Base-by-base conservation (phyloP, 345 rosid genomes). In the Eucalyptus polybractea region DNA sequence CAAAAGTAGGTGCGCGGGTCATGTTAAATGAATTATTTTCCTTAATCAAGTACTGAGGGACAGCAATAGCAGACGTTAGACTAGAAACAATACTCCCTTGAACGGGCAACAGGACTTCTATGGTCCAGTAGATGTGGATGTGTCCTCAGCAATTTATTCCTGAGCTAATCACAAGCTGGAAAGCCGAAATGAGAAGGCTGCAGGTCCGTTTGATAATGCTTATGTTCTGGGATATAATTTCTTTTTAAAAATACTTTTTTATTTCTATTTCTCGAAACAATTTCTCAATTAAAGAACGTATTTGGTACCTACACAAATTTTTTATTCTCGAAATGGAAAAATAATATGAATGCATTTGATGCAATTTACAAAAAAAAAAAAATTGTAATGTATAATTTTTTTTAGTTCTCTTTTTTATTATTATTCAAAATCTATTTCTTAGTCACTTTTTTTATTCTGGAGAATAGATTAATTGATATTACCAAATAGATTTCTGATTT, bases 231-330 rank as follows among this genome's bases (percentile, higher is more conserved):
- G 56, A 51, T 7, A 51, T 51, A 7, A 51, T 51, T 51, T 51
- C 4, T 51, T 51, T 51, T 51, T 3, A 6, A 0, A 51, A 16
- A 17, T 51, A 6, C 0, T 51, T 15, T 50, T 50, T 50, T 17
- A 17, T 17, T 51, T 51, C 0, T 17, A 51, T 17, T 51, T 51
- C 4, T 51, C 0, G 0, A 16, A 51, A 51, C 0, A 17, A 51
- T 51, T 16, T 51, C 54, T 51, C 4, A 51, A 51, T 51, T 7
- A 51, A 7, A 51, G 1, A 51, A 7, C 8, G 4, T 51, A 51
- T 17, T 17, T 51, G 0, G 0, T 1, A 51, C 1, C 2, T 51
- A 51, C 2, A 17, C 4, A 51, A 51, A 51, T 6, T 3, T 17
- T 51, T 51, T 51, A 7, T 51, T 51, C 22, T 50, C 8, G 2